Evolutionary conservation across 345 rosid genomes (phyloP).

Genomic region (Melastoma malabathricum): DNA sequence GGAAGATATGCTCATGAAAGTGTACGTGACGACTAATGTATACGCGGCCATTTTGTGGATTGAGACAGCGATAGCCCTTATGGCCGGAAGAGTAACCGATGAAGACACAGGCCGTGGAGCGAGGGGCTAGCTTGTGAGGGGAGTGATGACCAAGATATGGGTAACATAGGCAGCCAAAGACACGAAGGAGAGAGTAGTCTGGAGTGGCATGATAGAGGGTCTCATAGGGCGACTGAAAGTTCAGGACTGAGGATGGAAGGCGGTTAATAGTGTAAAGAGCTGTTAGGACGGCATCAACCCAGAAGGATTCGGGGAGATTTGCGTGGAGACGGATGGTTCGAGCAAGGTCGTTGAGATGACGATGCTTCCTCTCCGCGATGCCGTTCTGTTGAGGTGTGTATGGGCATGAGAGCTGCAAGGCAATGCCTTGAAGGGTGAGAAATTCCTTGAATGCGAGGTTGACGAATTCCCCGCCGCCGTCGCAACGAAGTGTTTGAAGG

Average conservation of each 20-base stretch:
- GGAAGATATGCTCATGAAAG: constrained; percentile 1
- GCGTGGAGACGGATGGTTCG: constrained; percentile 1
- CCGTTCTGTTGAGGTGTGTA: constrained; percentile 2
- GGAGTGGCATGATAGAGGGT: not conserved
- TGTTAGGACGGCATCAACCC: not conserved
- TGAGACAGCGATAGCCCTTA: not conserved
- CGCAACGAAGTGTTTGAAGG: constrained; percentile 4
- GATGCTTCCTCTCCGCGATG: not conserved
- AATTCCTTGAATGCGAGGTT: not conserved
- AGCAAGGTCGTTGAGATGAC: not conserved
- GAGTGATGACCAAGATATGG: not conserved
- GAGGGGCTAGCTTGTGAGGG: not conserved
- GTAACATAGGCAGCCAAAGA: not conserved
- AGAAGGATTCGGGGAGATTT: not conserved
- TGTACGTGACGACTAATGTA: not conserved
- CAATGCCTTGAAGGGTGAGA: not conserved
- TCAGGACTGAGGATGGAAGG: not conserved
- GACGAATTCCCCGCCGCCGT: constrained; percentile 6
- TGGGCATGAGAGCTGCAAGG: not conserved
- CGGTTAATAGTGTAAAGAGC: not conserved
- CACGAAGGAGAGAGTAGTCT: not conserved
- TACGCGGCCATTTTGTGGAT: not conserved
- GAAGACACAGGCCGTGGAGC: not conserved
- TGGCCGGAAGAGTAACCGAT: constrained; percentile 1
- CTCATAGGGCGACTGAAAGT: not conserved